Evolutionary conservation across 441 rosid genomes (phyloP).

Genomic region (Dalechampia spathulata): DNA sequence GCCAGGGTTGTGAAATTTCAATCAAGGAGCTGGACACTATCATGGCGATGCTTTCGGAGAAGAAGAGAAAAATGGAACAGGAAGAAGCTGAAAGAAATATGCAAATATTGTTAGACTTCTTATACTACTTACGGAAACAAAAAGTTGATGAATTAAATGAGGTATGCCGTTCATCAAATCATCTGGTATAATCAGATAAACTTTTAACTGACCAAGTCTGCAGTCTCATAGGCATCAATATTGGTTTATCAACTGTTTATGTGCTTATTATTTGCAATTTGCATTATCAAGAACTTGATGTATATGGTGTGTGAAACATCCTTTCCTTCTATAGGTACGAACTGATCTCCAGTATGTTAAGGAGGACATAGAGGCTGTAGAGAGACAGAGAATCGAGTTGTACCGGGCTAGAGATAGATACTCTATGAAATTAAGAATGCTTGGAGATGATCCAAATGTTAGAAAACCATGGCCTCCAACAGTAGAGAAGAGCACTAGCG

Average conservation of each 20-base stretch:
- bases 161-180: slow-evolving; percentile 34
- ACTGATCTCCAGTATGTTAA: slow-evolving; percentile 82
- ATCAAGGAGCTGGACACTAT: slow-evolving; percentile 83
- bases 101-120: slow-evolving; percentile 92
- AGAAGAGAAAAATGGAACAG: slow-evolving; percentile 95
- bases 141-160: slow-evolving; percentile 84
- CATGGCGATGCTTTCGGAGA: slow-evolving; percentile 67
- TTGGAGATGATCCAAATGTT: slow-evolving; percentile 70
- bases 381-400: slow-evolving; percentile 82
- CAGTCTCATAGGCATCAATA: not conserved
- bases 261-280: slow-evolving; percentile 8
- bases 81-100: slow-evolving; percentile 99
- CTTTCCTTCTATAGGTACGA: slow-evolving; percentile 48
- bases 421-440: slow-evolving; percentile 75
- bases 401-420: slow-evolving; percentile 76
- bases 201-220: not conserved
- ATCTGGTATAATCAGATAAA: not conserved
- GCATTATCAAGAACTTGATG: not conserved
- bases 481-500: slow-evolving; percentile 45
- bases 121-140: slow-evolving; percentile 81
- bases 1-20: slow-evolving; percentile 88
- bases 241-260: not conserved
- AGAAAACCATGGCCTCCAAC: slow-evolving; percentile 59
- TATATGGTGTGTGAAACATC: not conserved
- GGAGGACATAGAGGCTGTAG: slow-evolving; percentile 88